A percentile compares a stretch with the other conserved stretches of the same genome.
phyloP scores from a whole-genome alignment of 1,284 basidiomycete genomes.

The Malassezia brasiliensis region DNA sequence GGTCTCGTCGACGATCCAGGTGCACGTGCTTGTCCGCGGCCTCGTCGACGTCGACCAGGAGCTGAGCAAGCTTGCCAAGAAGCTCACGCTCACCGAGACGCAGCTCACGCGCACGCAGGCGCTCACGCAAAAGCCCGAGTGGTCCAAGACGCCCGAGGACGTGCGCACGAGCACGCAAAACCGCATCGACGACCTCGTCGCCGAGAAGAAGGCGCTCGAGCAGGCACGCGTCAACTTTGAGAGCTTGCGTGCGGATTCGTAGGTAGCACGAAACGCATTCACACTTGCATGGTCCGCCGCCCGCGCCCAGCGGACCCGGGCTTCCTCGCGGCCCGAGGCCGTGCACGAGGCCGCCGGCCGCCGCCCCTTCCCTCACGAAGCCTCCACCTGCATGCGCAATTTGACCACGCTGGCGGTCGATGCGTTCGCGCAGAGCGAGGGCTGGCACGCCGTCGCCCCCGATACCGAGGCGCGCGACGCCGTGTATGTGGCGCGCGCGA shows the following conservation, averaged over 20 bases:
- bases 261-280: too few relatives aligned
- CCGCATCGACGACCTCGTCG: conserved; percentile 28
- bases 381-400: conserved; percentile 9
- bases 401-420: conserved; percentile 9
- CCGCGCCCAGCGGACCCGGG: too few relatives aligned
- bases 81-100: conserved; percentile 35
- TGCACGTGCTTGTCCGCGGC: conserved; percentile 36
- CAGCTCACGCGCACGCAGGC: conserved; percentile 28
- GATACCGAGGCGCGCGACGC: conserved; percentile 4
- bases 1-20: conserved; percentile 29
- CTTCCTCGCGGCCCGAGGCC: too few relatives aligned
- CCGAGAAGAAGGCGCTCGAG: conserved; percentile 30
- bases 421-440: not conserved
- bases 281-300: too few relatives aligned
- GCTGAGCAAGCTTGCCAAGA: conserved; percentile 40
- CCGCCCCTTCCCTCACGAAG: too few relatives aligned
- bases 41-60: conserved; percentile 41
- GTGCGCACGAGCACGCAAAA: conserved; percentile 30
- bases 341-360: too few relatives aligned
- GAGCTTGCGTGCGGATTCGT: conserved; percentile 18
- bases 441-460: conserved; percentile 13
- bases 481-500: conserved; percentile 1
- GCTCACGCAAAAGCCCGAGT: conserved; percentile 37
- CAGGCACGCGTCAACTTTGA: conserved; percentile 39
- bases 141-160: conserved; percentile 36